A percentile compares a stretch with the other conserved stretches of the same genome.
These are phyloP conservation scores for Fusarium redolens DNA, from an alignment of 2,329 filamentous ascomycete genomes.

Conservation along the genomic window DNA sequence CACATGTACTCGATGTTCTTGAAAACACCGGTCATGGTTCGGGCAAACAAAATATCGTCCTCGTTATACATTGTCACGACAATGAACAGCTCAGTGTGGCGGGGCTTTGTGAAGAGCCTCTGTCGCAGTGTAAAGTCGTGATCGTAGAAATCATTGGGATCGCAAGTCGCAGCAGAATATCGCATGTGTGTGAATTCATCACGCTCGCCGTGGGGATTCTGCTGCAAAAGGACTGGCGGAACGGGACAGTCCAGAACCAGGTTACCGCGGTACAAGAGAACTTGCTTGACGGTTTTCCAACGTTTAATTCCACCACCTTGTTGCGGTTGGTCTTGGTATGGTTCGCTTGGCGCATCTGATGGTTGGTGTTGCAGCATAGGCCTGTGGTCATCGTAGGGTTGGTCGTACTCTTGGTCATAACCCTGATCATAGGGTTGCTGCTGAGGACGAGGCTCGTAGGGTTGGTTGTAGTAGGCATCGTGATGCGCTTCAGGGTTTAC, in stretches of 20 bases:
- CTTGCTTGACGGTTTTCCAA: conserved; percentile 99
- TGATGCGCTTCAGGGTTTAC: conserved; percentile 82
- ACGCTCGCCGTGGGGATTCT: conserved; percentile 90
- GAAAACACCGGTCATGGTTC: conserved; percentile 96
- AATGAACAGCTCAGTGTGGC: conserved; percentile 95
- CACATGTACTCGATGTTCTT: conserved; percentile 99
- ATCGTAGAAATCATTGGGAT: conserved; percentile 87
- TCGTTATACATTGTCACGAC: conserved; percentile 99
- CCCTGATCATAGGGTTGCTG: conserved; percentile 78
- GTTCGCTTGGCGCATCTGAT: conserved; percentile 55
- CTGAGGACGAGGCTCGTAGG: conserved; percentile 21
- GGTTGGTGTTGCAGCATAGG: conserved; percentile 80
- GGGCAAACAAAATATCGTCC: conserved; percentile 93
- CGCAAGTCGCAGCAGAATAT: conserved; percentile 94
- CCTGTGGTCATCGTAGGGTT: conserved; percentile 76
- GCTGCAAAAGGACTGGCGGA: conserved; percentile 85
- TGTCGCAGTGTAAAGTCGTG: conserved; percentile 93
- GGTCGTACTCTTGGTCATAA: conserved; percentile 72
- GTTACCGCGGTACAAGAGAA: conserved; percentile 96
- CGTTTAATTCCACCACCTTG: conserved; percentile 71
- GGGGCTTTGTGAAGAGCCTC: conserved; percentile 88
- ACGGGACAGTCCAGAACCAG: conserved; percentile 97
- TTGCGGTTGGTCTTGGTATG: conserved; percentile 59
- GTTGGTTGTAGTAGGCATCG: conserved; percentile 29
- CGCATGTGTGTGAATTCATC: conserved; percentile 94